Evolutionary conservation across 306 rosid genomes (phyloP).

Genomic region (Canavalia gladiata): DNA sequence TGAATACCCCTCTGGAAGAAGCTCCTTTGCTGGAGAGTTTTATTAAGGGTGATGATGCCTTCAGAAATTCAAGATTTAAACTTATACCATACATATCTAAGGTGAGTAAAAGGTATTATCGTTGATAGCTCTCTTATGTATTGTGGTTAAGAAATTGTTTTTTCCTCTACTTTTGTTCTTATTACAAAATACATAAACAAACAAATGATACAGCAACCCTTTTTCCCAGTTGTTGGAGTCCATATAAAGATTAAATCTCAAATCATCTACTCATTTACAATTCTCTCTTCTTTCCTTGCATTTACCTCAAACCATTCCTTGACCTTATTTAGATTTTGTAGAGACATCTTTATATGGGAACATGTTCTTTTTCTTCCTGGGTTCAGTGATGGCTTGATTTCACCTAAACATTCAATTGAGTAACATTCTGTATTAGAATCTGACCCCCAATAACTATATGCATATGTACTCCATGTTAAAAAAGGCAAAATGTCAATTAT

Average conservation of each 20-base stretch:
- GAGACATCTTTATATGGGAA: conserved; percentile 11
- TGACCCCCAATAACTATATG: neutral
- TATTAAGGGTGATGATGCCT: conserved; percentile 85
- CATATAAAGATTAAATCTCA: conserved; percentile 10
- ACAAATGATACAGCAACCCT: conserved; percentile 15
- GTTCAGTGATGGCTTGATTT: conserved; percentile 36
- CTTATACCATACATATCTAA: conserved; percentile 92
- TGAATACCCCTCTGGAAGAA: conserved; percentile 80
- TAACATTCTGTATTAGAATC: conserved; percentile 19
- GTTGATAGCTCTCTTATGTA: neutral
- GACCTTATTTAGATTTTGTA: conserved; percentile 15
- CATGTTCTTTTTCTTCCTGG: conserved; percentile 26
- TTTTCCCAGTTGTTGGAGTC: conserved; percentile 16
- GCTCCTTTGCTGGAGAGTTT: conserved; percentile 75
- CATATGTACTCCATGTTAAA: conserved; percentile 25
- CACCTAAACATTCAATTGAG: conserved; percentile 19
- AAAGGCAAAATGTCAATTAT: conserved; percentile 14
- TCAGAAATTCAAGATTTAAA: conserved; percentile 91
- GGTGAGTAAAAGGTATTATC: conserved; percentile 56
- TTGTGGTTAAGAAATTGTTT: conserved; percentile 31
- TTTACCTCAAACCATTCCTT: conserved; percentile 23
- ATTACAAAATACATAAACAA: conserved; percentile 20
- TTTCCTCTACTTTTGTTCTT: conserved; percentile 5
- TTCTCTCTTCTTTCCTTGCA: conserved; percentile 35
- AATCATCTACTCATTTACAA: conserved; percentile 25